Conservation (phyloP, 441 rosid genomes). For the Erodium moschatum region DNA sequence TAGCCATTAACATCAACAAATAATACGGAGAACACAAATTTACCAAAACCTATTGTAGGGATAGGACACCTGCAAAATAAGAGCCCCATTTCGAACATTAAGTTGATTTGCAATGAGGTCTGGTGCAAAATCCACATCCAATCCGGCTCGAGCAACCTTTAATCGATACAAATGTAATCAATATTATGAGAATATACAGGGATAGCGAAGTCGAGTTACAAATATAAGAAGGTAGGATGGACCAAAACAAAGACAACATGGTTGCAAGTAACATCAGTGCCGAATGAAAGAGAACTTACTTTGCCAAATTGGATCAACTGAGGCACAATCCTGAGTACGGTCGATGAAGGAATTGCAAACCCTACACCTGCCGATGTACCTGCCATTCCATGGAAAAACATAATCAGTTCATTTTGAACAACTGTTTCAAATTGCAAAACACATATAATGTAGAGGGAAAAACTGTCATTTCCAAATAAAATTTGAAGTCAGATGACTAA, state of each 20-base stretch:
- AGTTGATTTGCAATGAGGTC: constrained; percentile 81
- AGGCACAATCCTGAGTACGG: constrained; percentile 80
- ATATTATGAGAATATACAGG: background rate
- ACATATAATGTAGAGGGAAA: no score
- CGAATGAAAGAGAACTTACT: constrained; percentile 33
- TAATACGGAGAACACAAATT: background rate
- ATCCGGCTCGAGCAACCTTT: constrained; percentile 75
- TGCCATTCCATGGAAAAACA: constrained; percentile 24
- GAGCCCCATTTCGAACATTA: constrained; percentile 84
- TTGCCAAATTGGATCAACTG: constrained; percentile 75
- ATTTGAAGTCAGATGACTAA: no score
- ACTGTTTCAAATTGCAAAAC: no score
- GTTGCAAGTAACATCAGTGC: background rate
- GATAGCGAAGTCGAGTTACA: background rate
- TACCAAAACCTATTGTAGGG: background rate
- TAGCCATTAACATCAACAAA: background rate
- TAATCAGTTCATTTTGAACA: constrained; percentile 1
- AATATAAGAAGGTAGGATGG: no score
- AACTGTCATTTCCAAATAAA: no score
- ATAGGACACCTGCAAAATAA: constrained; percentile 55
- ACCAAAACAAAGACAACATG: background rate
- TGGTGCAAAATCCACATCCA: constrained; percentile 76
- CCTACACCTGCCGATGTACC: constrained; percentile 97
- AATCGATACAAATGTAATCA: background rate
- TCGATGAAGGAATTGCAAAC: constrained; percentile 89